Base-by-base conservation (phyloP, 345 rosid species). In the Gossypium turneri region DNA sequence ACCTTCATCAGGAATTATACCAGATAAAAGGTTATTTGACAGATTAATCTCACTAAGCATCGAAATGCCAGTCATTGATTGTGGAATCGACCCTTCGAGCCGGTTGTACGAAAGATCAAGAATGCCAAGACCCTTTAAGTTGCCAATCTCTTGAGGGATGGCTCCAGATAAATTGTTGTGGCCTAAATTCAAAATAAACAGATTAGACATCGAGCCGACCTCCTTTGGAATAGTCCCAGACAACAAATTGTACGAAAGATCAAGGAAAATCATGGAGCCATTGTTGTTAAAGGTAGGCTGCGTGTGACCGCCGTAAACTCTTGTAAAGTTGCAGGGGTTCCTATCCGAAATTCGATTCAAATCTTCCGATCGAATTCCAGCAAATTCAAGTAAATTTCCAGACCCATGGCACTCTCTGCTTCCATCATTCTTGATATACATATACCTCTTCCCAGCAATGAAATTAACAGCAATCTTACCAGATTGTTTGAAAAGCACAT, bases 241-340 rank as follows among this genome's bases (percentile, higher is more conserved):
- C 74, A 95, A 68, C 76, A 20, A 67, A 80, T 95, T 95, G 81
- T 95, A 77, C 0, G 98, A 95, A 75, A 93, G 84, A 81, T 95
- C 99, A 5, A 95, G 88, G 80, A 95, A 93, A 74, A 93, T 89
- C 92, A 95, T 90, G 2, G 99, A 91, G 22, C 99, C 99, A 9
- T 95, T 95, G 59, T 93, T 82, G 44, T 93, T 83, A 79, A 93
- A 95, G 3, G 93, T 93, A 1, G 97, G 97, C 73, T 90, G 84
- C 0, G 92, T 90, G 55, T 78, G 86, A 24, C 98, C 94, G 5
- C 79, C 76, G 72, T 93, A 95, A 52, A 87, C 89, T 80, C 94
- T 82, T 86, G 72, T 86, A 79, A 90, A 90, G 82, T 90, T 89
- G 83, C 99, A 95, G 19, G 99, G 98, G 75, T 83, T 91, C 80